Conservation (phyloP, 306 rosid genomes). For the Quercus dentata region DNA sequence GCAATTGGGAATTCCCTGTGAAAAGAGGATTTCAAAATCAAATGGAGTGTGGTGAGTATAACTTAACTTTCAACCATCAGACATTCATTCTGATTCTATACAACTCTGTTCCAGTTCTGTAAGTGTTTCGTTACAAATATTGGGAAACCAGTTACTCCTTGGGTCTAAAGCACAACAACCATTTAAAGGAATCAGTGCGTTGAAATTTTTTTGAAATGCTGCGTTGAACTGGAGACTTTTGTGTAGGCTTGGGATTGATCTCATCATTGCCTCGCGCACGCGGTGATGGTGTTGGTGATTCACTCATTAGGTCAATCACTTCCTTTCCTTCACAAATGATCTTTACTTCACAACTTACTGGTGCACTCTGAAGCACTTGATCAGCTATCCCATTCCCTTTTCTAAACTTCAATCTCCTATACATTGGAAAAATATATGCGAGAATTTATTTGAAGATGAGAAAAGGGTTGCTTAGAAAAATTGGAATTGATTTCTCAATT, state of each 20-base stretch:
- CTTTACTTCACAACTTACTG: slow-evolving; percentile 54
- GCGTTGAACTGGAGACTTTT: neutral
- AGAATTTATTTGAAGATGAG: neutral
- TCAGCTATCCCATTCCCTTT: slow-evolving; percentile 60
- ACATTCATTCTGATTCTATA: slow-evolving; percentile 24
- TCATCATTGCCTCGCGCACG: slow-evolving; percentile 30
- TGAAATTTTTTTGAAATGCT: slow-evolving; percentile 4
- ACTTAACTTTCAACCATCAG: neutral
- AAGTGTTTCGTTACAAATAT: too few species aligned
- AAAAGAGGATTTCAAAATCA: too few species aligned
- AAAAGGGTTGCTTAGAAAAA: neutral
- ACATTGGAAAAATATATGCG: slow-evolving; percentile 5
- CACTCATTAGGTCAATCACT: slow-evolving; percentile 28
- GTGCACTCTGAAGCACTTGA: slow-evolving; percentile 58
- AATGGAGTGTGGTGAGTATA: too few species aligned
- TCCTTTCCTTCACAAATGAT: slow-evolving; percentile 67
- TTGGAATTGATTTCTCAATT: neutral
- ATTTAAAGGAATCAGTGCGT: slow-evolving; percentile 40
- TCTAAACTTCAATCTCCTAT: slow-evolving; percentile 59
- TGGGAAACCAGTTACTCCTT: neutral
- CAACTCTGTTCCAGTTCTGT: slow-evolving; percentile 2
- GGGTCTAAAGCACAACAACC: slow-evolving; percentile 60
- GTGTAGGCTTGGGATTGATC: slow-evolving; percentile 24
- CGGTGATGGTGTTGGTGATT: slow-evolving; percentile 16
- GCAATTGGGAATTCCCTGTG: too few species aligned